These are phyloP conservation scores for Albizia julibrissin DNA, from an alignment of 306 rosid genomes.

Conservation along the genomic window DNA sequence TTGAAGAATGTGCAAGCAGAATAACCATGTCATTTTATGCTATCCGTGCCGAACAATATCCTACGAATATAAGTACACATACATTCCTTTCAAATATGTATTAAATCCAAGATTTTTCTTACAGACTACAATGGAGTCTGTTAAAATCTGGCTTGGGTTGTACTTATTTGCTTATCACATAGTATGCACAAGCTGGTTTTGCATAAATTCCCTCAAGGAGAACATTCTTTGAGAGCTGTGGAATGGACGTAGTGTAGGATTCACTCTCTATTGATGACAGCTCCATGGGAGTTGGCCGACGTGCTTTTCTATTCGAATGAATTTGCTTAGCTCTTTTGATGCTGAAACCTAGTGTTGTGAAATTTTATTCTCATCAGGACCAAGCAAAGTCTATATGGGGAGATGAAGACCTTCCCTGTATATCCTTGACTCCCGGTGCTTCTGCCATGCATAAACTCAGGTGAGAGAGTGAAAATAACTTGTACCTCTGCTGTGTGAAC, in stretches of 20 bases:
- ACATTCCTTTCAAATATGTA: background rate
- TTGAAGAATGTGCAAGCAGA: background rate
- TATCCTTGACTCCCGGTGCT: conserved; percentile 73
- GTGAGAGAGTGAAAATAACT: conserved; percentile 48
- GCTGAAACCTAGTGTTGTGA: background rate
- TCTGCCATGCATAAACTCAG: conserved; percentile 94
- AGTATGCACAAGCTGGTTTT: background rate
- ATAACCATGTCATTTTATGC: background rate
- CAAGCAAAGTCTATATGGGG: conserved; percentile 76
- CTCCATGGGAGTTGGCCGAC: background rate
- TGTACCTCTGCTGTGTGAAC: background rate
- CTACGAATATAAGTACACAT: background rate
- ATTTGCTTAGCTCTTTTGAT: conserved; percentile 17
- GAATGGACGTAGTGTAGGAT: background rate
- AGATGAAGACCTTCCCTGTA: conserved; percentile 73
- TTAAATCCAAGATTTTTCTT: conserved; percentile 1
- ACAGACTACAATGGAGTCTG: background rate
- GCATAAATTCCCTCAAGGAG: background rate
- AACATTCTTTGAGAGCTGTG: background rate
- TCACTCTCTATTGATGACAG: background rate
- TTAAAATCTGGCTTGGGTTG: background rate
- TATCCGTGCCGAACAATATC: background rate
- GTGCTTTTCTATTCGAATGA: conserved; percentile 10
- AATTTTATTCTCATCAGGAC: conserved; percentile 52
- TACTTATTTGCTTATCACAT: background rate